Evolutionary conservation across 352 stramenopile species (phyloP), one percentile per base, ranked within the genome.

Genomic region (Vaucheria bursata): DNA sequence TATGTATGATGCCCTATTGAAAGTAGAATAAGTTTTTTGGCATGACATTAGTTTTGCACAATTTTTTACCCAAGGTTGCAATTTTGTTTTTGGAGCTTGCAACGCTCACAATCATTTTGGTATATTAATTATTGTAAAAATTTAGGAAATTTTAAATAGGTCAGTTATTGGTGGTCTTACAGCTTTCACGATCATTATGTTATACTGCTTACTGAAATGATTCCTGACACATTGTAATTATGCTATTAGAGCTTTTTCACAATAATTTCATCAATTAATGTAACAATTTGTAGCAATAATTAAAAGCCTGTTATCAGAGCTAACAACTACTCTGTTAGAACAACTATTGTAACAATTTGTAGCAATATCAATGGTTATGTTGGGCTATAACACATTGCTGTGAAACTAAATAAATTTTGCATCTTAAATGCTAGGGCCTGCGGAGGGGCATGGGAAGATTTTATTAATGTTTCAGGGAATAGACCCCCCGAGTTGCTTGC

Each of bases 381-480:
- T 50, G 39, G 12, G 76, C 76, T 81, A 12, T 12, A 12, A 12
- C 5, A 12, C 39, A 50, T 12, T 50, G 39, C 39, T 50, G 12
- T 50, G 39, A 5, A 50, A 50, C 39, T 50, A 50, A 12, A 50
- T 12, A 50, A 50, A 12, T 5, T 50, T 50, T 50, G 39, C 39
- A 50, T 12, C 32, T 3, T 1, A 75, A 5, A 35, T 31, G 18
- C 72, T 95, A 29, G 87, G 90, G 36, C 85, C 88, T 7, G 85
- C 94, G 77, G 94, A 94, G 74, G 90, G 86, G 89, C 89, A 3
- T 95, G 95, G 87, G 92, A 96, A 77, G 87, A 88, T 59, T 92
- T 92, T 1, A 39, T 84, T 5, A 86, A 91, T 52, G 53, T 71
- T 12, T 74, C 71, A 31, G 68, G 25, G 5, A 71, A 89, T 70